Base-by-base conservation (phyloP, 352 stramenopile genomes). In the Globisporangium spinosum region DNA sequence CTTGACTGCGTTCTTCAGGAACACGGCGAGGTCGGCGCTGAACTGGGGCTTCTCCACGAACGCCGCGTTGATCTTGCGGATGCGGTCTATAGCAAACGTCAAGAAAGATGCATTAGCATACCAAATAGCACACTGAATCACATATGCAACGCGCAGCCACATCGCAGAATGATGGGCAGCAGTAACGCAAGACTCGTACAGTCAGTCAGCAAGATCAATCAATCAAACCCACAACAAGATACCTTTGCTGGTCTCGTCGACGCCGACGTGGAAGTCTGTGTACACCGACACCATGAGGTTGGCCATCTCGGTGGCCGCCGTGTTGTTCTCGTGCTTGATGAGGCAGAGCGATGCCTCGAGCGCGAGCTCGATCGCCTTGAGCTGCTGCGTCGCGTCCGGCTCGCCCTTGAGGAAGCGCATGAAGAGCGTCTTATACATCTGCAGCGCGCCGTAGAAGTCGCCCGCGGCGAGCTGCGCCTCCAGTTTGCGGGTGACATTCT, bases 401-500 rank as follows among this genome's bases (percentile, higher is more conserved):
- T 94, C 87, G 66, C 83, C 85, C 65, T 94, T 92, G 70, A 94
- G 83, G 61, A 83, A 79, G 43, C 89, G 88, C 81, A 91, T 95
- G 73, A 93, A 95, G 20, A 97, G 77, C 69, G 87, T 95, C 82
- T 95, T 94, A 82, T 97, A 97, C 86, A 95, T 92, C 70, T 97
- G 89, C 68, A 97, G 68, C 62, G 89, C 89, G 60, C 89, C 85
- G 72, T 97, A 97, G 65, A 86, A 92, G 64, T 97, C 86, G 13
- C 86, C 86, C n/a, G 80, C 75, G 47, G 62, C 74, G 47, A 95
- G 76, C 75, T 93, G 85, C 62, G 70, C 70, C 67, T 92, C 77
- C 25, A 97, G 74, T 62, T 95, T 95, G 62, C 87, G 80, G 20
- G 69, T 80, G 34, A 95, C 87, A 60, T 93, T 94, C 58, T 91